Evolutionary conservation across 2,329 filamentous ascomycete species (phyloP), one percentile per base, ranked within the genome.

Genomic region (Colletotrichum sp.): DNA sequence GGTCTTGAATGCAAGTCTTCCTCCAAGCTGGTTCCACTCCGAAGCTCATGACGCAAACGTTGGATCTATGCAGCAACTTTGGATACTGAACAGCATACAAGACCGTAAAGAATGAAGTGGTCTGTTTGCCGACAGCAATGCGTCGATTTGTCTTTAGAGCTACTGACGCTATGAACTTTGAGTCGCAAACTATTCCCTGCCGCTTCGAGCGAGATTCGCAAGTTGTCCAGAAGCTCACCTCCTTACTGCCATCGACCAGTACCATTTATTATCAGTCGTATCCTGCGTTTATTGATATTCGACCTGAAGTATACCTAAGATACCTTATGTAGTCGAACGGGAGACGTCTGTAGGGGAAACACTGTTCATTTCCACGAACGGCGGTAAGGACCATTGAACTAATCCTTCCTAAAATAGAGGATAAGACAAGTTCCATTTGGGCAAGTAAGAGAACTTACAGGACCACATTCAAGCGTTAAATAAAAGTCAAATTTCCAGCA

Each of bases 401-500:
- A 36, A 36, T 5, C 34, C 15, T 36, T 16, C 4, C 4, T 44
- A 18, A 44, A 44, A 44, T 8, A 1, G 16, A 18, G 4, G 4
- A 18, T 18, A 0, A 44, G 4, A 9, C 8, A 2, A 44, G 16
- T 2, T 34, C 2, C 0, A 15, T 12, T 39, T 18, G 36, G 16
- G 16, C 4, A 6, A 44, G 8, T 10, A 44, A 6, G 16, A 44
- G 16, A n/a, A 10, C 18, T 44, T 44, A 6, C n/a, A 8, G 8
- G 4, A 6, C 18, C 39, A 44, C 18, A 10, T 18, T n/a, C 18
- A 5, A n/a, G 4, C 39, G 2, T 10, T 44, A 10, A 44, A n/a
- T n/a, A 6, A 0, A 1, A n/a, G 39, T 44, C 16, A 5, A 0
- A 44, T n/a, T 4, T n/a, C 8, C 4, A 5, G 39, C 7, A 5